Percentiles rank a stretch among this genome's conserved stretches.
Evolutionary conservation across 2,329 filamentous ascomycete species (phyloP).

Genomic region (Xylariaceae sp.): DNA sequence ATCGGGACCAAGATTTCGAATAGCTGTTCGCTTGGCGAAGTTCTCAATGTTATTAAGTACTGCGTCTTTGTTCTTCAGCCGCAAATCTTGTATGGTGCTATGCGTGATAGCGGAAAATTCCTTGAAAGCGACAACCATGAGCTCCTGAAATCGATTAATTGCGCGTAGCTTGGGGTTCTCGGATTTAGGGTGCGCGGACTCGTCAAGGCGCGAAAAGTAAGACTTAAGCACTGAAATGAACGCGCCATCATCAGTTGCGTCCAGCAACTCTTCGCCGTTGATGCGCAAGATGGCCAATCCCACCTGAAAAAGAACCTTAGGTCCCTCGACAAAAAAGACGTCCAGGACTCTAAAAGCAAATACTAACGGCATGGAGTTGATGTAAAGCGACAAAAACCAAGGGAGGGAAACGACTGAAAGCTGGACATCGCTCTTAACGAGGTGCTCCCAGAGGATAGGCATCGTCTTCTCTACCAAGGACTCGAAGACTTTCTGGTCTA

Average conservation of each 20-base stretch:
- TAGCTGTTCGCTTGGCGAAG: conserved; percentile 94
- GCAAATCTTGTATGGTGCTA: conserved; percentile 80
- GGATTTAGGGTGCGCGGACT: conserved; percentile 91
- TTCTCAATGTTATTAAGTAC: conserved; percentile 95
- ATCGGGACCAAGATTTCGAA: conserved; percentile 90
- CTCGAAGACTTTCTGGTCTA: conserved; percentile 97
- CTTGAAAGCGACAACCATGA: conserved; percentile 99
- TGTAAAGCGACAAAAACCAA: conserved; percentile 97
- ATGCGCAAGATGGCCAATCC: conserved; percentile 94
- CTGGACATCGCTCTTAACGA: conserved; percentile 95
- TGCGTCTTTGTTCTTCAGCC: conserved; percentile 86
- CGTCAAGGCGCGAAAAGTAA: conserved; percentile 88
- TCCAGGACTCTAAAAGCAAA: conserved; percentile 96
- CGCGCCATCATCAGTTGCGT: conserved; percentile 88
- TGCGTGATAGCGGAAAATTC: conserved; percentile 96
- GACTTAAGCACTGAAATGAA: conserved; percentile 95
- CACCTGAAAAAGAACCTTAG: conserved; percentile 95
- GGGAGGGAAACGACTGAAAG: conserved; percentile 94
- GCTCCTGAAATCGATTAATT: conserved; percentile 92
- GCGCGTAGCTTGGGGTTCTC: conserved; percentile 92
- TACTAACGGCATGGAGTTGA: conserved; percentile 98
- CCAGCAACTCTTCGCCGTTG: conserved; percentile 91
- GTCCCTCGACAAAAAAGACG: conserved; percentile 96
- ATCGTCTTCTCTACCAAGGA: conserved; percentile 98
- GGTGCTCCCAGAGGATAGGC: conserved; percentile 95